Evolutionary conservation across 805 yeast genomes (phyloP), one percentile per base, ranked within the genome.

Genomic region (Schwanniomyces yamadae): DNA sequence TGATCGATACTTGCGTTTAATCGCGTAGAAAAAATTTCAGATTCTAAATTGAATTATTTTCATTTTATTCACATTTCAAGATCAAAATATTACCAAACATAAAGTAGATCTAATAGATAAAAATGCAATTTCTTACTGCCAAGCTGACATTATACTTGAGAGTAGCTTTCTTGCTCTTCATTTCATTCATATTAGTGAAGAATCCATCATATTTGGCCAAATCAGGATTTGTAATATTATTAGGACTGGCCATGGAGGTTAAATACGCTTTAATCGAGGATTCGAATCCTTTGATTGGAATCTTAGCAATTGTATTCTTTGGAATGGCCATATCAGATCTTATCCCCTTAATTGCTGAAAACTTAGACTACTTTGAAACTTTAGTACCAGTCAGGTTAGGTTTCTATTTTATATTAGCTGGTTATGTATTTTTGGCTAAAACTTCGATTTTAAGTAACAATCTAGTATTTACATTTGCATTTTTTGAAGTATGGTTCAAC

Each of bases 401-500:
- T 11, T 26, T 69, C 6, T 74, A 65, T 47, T 82, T 84, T 46
- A 47, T 54, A 0, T 45, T 81, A 23, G 78, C 77, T 6, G 68
- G 68, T 4, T 69, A 68, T 44, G 57, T 80, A 17, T 79, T 77
- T 49, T 35, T 72, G 27, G 69, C 71, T 37, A 59, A 60, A n/a
- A 55, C 62, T 28, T 66, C 70, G 14, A 54, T 61, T 16, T 39
- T 82, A n/a, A 77, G 82, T 50, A 82, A 82, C 58, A 80, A 78
- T 50, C 61, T 78, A 30, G 75, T 81, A 3, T 81, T 84, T 44
- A 61, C 73, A 4, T 81, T 73, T 50, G 56, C 77, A 20, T 81
- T 83, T 42, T 49, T 75, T 43, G 93, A 84, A 55, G 71, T 82
- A 21, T 84, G 90, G 88, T 65, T 78, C 49, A 78, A 80, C 48